A percentile compares a stretch with the other conserved stretches of the same genome.
phyloP scores from a whole-genome alignment of 345 rosid genomes.

The Sapria himalayana region DNA sequence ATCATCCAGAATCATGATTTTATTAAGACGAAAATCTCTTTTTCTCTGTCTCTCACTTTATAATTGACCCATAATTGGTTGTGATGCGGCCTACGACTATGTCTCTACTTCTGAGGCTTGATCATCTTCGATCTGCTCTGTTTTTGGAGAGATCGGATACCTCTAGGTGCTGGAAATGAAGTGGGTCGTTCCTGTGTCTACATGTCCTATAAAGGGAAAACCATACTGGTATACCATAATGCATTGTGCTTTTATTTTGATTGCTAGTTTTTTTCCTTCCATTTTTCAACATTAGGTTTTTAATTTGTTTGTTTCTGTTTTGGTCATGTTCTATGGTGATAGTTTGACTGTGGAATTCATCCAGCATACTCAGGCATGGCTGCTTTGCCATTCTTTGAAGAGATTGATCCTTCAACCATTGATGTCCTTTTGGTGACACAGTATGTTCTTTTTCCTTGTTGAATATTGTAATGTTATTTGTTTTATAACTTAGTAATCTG shows the following conservation, averaged over 20 bases:
- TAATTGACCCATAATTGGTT: too few species aligned
- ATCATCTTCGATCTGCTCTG: too few species aligned
- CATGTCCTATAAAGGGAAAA: slow-evolving; percentile 82
- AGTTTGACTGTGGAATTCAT: slow-evolving; percentile 94
- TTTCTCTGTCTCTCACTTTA: too few species aligned
- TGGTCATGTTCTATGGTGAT: slow-evolving; percentile 1
- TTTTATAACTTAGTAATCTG: not conserved
- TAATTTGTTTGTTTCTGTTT: not conserved
- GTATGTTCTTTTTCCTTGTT: slow-evolving; percentile 18
- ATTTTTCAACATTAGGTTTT: too few species aligned
- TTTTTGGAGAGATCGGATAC: too few species aligned
- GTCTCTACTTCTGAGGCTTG: too few species aligned
- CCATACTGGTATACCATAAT: slow-evolving; percentile 22
- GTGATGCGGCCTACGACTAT: too few species aligned
- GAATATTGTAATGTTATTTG: not conserved
- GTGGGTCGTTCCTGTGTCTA: slow-evolving; percentile 84
- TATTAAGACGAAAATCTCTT: too few species aligned
- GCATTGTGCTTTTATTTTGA: not conserved
- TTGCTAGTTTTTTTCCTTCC: not conserved
- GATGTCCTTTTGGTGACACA: slow-evolving; percentile 86
- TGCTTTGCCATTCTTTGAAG: slow-evolving; percentile 84
- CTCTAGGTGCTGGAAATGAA: slow-evolving; percentile 86
- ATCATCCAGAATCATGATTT: too few species aligned
- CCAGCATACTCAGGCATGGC: slow-evolving; percentile 87
- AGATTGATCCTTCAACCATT: slow-evolving; percentile 72